Percentiles rank a stretch among this genome's conserved stretches.
These are phyloP conservation scores for Streptanthus diversifolius DNA, from an alignment of 345 rosid genomes.

Conservation along the genomic window DNA sequence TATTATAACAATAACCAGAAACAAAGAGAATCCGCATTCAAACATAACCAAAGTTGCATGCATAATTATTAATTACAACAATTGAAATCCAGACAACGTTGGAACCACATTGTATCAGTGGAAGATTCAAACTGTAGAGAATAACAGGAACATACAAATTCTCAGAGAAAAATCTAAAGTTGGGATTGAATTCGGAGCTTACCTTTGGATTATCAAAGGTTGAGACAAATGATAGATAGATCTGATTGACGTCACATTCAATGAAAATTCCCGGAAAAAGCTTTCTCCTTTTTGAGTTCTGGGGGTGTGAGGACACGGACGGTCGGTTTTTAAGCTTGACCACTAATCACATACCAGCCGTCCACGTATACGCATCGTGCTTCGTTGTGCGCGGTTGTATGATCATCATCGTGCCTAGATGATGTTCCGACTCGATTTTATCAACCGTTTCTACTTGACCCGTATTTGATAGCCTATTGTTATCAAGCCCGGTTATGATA, in stretches of 20 bases:
- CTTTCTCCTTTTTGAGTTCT: background rate
- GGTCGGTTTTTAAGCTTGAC: background rate
- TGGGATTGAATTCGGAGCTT: background rate
- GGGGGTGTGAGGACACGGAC: slow-evolving; percentile 7
- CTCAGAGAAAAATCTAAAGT: background rate
- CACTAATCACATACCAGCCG: background rate
- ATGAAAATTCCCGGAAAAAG: background rate
- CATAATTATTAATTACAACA: background rate
- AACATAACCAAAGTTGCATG: background rate
- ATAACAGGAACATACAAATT: background rate
- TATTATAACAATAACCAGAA: background rate
- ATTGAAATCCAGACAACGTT: background rate
- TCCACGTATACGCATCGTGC: slow-evolving; percentile 32
- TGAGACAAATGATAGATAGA: background rate
- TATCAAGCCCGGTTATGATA: background rate
- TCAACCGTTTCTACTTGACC: background rate
- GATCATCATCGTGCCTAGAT: slow-evolving; percentile 27
- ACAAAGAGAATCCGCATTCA: background rate
- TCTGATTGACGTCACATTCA: slow-evolving; percentile 17
- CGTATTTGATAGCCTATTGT: background rate
- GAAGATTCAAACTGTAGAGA: background rate
- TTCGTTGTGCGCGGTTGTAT: slow-evolving; percentile 16
- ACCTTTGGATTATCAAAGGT: slow-evolving; percentile 20
- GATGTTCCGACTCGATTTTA: background rate
- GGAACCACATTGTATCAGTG: background rate